Base-by-base conservation (phyloP, 2,329 filamentous ascomycete genomes). In the Elsinoe arachidis region DNA sequence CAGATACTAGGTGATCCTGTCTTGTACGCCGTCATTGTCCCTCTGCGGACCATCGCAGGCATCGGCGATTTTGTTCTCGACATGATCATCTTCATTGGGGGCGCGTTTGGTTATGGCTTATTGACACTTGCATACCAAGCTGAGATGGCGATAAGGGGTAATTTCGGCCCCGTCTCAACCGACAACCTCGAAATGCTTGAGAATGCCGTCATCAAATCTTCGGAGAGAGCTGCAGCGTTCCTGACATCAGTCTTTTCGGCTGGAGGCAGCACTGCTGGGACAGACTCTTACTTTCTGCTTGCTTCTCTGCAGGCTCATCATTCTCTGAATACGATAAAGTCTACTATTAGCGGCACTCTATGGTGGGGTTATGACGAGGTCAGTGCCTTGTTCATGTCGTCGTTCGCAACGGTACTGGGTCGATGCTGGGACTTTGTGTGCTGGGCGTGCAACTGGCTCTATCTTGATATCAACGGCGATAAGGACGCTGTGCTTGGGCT, bases 31-130 rank as follows among this genome's bases (percentile, higher is more conserved):
- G 67, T 87, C 61, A 83, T 82, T 68, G 80, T 90, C 12, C 84
- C 92, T 3, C 74, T 95, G 19, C 83, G 83, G 49, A 78, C 90
- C 39, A 68, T 90, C 9, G 88, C 91, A 43, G 81, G 83, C 56
- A 69, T 85, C 39, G 87, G 87, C n/a, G 90, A 90, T 65, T 78
- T 95, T 44, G 70, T 90, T 30, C 86, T 95, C 61, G 92, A 97
- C 67, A 73, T 82, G 3, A 78, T 80, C 2, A 78, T 93, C n/a
- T 80, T 88, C 38, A 66, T 82, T 33, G 74, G 83, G 17, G 67
- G 67, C 3, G 39, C 39, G 6, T 38, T 46, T 26, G 26, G 39
- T 6, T 49, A 26, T 21, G 33, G 21, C 10, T 23, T 46, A 5
- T 23, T 46, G 14, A 33, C 30, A n/a, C 41, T 56, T n/a, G 33